A percentile compares a stretch with the other conserved stretches of the same genome.
phyloP scores from a whole-genome alignment of 2,329 filamentous ascomycete species.

The Exophiala sideris region DNA sequence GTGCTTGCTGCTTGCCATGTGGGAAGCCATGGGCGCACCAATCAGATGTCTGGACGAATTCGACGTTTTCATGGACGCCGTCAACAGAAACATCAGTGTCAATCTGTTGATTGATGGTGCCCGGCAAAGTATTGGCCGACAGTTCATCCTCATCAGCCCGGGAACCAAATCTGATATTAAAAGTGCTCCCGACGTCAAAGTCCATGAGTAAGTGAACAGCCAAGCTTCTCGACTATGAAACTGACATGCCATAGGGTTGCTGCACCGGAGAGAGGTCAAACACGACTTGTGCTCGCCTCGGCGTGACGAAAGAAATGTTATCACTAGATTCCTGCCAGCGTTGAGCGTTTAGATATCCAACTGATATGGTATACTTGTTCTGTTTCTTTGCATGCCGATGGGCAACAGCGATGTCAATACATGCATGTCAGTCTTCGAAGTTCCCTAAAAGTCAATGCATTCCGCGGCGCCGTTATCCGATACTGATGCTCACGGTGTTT shows the following conservation, averaged over 20 bases:
- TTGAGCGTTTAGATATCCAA: too few relatives aligned
- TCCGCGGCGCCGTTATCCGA: too few relatives aligned
- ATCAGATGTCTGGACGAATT: slow-evolving; percentile 96
- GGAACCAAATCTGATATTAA: slow-evolving; percentile 66
- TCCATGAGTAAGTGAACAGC: slow-evolving; percentile 39
- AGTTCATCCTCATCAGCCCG: slow-evolving; percentile 95
- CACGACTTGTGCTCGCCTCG: slow-evolving; percentile 35
- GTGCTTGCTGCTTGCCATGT: slow-evolving; percentile 85
- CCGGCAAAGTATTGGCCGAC: slow-evolving; percentile 78
- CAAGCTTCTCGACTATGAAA: background rate
- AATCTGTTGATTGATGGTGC: slow-evolving; percentile 91
- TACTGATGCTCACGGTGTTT: too few relatives aligned
- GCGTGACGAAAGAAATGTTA: slow-evolving; percentile 9
- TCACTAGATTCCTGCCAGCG: too few relatives aligned
- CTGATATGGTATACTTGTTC: too few relatives aligned
- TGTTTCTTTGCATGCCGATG: too few relatives aligned
- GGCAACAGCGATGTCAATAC: too few relatives aligned
- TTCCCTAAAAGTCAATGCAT: too few relatives aligned
- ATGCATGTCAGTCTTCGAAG: too few relatives aligned
- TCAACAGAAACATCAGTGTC: slow-evolving; percentile 90
- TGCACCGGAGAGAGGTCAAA: slow-evolving; percentile 45
- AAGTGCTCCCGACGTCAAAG: slow-evolving; percentile 42
- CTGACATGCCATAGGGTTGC: slow-evolving; percentile 35
- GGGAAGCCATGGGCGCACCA: slow-evolving; percentile 97
- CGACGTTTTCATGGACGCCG: slow-evolving; percentile 98